Evolutionary conservation across 805 yeast species (phyloP).

Genomic region (Candida wancherniae): DNA sequence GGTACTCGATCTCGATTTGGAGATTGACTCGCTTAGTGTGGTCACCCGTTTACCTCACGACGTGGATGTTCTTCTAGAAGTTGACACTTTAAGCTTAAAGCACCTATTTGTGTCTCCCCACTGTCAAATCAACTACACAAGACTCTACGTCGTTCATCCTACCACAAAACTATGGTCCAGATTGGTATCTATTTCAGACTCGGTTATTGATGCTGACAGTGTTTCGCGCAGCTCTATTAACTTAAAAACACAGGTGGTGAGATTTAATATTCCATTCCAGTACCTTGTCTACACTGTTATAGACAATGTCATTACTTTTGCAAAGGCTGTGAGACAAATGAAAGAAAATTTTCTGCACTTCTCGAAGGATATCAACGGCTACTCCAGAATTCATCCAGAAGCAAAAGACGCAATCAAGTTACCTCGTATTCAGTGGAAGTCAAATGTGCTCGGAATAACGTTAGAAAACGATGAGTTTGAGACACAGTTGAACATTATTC

Average conservation of each 20-base stretch:
- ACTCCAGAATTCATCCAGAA: conserved; percentile 30
- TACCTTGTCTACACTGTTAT: conserved; percentile 74
- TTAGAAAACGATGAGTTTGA: conserved; percentile 92
- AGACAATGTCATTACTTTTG: conserved; percentile 66
- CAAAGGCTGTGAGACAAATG: conserved; percentile 63
- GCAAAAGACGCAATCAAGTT: conserved; percentile 41
- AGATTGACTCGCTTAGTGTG: conserved; percentile 31
- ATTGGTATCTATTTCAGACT: conserved; percentile 30
- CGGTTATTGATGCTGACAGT: conserved; percentile 20
- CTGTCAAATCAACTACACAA: conserved; percentile 28
- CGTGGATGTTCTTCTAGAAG: conserved; percentile 45
- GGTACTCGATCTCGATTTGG: conserved; percentile 27
- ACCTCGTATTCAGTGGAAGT: conserved; percentile 52
- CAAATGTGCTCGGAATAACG: conserved; percentile 55
- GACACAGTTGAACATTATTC: conserved; percentile 58
- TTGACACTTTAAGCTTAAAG: conserved; percentile 28
- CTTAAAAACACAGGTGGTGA: conserved; percentile 32
- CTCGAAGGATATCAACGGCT: conserved; percentile 20
- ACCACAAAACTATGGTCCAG: conserved; percentile 39
- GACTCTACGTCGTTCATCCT: conserved; percentile 50
- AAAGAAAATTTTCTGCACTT: conserved; percentile 41
- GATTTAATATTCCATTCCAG: conserved; percentile 63
- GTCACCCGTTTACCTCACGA: conserved; percentile 43
- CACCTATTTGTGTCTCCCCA: conserved; percentile 25
- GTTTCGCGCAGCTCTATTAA: conserved; percentile 6